Evolutionary conservation across 2,329 filamentous ascomycete genomes (phyloP).

Genomic region (Fusarium sp.): DNA sequence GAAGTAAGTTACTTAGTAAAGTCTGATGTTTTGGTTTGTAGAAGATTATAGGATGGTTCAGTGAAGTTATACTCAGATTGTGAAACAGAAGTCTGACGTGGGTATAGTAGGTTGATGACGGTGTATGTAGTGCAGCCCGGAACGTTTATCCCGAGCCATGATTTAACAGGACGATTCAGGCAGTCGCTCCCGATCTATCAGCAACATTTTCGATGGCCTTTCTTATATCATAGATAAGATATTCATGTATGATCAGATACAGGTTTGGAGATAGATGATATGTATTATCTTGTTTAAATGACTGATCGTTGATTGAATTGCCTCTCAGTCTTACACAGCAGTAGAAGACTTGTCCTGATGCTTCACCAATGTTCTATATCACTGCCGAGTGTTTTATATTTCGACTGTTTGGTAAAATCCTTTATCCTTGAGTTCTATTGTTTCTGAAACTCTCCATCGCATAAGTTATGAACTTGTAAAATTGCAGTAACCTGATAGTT

Average conservation of each 20-base stretch:
- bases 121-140: neutral
- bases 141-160: slow-evolving; percentile 18
- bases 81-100: neutral
- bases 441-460: no score
- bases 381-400: neutral
- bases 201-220: neutral
- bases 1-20: no score
- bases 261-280: neutral
- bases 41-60: accelerated
- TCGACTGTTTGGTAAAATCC: neutral
- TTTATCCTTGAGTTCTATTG: neutral
- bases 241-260: neutral
- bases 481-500: no score
- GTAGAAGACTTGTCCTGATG: neutral
- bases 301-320: neutral
- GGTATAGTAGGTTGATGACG: slow-evolving; percentile 5
- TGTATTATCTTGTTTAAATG: neutral
- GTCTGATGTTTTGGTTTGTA: neutral
- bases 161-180: neutral
- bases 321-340: neutral
- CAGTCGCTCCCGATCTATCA: neutral
- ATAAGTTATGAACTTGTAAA: neutral
- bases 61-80: neutral
- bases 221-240: neutral
- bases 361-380: neutral